Conservation (phyloP, 1,139 yeast genomes). For the Yamadazyma trypodendri region DNA sequence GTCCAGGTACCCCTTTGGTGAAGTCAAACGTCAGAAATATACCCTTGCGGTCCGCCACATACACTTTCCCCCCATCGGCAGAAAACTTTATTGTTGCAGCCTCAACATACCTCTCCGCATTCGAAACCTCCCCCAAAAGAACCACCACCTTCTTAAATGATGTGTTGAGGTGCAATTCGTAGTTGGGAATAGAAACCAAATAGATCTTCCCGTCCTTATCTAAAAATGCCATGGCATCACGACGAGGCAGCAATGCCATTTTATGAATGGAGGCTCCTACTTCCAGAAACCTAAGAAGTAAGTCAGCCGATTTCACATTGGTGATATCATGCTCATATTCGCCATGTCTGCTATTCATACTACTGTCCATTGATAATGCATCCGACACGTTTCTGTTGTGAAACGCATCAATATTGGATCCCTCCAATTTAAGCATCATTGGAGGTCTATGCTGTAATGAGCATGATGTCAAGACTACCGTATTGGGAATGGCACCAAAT, state of each 20-base stretch:
- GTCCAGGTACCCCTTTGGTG: slow-evolving; percentile 77
- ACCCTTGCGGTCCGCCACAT: slow-evolving; percentile 79
- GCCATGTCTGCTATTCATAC: slow-evolving; percentile 20
- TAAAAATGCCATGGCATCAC: slow-evolving; percentile 78
- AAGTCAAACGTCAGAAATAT: slow-evolving; percentile 77
- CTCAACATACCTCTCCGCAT: slow-evolving; percentile 65
- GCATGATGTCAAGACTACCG: slow-evolving; percentile 37
- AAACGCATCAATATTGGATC: slow-evolving; percentile 30
- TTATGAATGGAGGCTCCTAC: slow-evolving; percentile 79
- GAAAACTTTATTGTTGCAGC: slow-evolving; percentile 77
- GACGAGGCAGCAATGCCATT: slow-evolving; percentile 77
- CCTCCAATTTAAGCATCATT: slow-evolving; percentile 33
- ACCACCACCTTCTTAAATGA: slow-evolving; percentile 54
- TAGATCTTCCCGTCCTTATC: slow-evolving; percentile 77
- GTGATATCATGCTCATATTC: slow-evolving; percentile 20
- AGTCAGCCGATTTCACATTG: slow-evolving; percentile 32
- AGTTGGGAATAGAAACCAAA: slow-evolving; percentile 64
- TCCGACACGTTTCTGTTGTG: slow-evolving; percentile 15
- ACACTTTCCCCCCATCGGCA: slow-evolving; percentile 76
- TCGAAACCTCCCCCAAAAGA: slow-evolving; percentile 73
- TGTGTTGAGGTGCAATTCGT: slow-evolving; percentile 34
- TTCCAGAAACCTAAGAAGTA: slow-evolving; percentile 58
- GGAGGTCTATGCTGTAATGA: slow-evolving; percentile 40
- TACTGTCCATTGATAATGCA: slow-evolving; percentile 18
- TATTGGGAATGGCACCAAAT: slow-evolving; percentile 46